These are phyloP conservation scores for Triangularia setosa DNA, from an alignment of 2,329 filamentous ascomycete genomes.

Conservation along the genomic window DNA sequence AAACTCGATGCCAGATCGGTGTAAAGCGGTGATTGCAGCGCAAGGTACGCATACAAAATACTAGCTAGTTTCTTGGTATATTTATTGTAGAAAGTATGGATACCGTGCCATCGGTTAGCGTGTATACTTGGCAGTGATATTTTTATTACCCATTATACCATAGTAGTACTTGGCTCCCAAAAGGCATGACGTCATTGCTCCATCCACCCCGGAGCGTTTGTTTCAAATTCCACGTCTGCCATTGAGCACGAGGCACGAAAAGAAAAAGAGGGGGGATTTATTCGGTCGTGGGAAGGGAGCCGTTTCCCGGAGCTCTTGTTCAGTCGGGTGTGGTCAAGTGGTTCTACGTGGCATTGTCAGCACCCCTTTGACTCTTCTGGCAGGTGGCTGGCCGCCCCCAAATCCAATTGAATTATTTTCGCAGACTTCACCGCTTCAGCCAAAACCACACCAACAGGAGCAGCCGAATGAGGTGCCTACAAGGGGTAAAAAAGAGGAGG, in stretches of 20 bases:
- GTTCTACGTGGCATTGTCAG: neutral
- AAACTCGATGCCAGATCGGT: too few relatives aligned
- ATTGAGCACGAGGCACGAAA: neutral
- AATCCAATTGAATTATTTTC: neutral
- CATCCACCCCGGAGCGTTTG: neutral
- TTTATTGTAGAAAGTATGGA: too few relatives aligned
- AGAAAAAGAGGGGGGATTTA: neutral
- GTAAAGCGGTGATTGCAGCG: too few relatives aligned
- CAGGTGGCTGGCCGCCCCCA: neutral
- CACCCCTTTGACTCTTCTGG: neutral
- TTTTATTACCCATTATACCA: too few relatives aligned
- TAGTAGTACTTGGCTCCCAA: too few relatives aligned
- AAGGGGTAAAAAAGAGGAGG: neutral
- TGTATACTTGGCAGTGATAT: too few relatives aligned
- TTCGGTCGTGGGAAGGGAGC: neutral
- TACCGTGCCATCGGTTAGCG: too few relatives aligned
- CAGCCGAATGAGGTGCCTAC: neutral
- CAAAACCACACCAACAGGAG: neutral
- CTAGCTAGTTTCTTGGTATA: too few relatives aligned
- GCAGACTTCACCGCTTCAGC: neutral
- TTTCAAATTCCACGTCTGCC: slow-evolving; percentile 8
- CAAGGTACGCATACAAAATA: too few relatives aligned
- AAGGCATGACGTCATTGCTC: slow-evolving; percentile 19
- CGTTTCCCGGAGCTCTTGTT: neutral
- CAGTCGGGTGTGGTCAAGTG: neutral